Conservation (phyloP, 129 eudicot species). For the Arctium lappa region DNA sequence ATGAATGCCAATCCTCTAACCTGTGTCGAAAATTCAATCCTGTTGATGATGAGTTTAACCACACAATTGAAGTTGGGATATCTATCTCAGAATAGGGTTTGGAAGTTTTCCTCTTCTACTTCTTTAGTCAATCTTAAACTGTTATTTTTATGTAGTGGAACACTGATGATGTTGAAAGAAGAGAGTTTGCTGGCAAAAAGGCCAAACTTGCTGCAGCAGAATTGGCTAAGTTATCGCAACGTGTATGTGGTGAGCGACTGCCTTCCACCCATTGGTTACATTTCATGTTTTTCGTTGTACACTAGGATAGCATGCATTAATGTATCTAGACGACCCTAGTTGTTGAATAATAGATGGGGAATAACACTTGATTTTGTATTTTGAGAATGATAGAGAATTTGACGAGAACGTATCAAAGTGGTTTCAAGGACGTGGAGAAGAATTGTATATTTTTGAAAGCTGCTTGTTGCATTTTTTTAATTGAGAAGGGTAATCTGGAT, state of each 20-base stretch:
- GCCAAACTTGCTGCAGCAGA: conserved; percentile 99
- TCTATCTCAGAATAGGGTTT: background rate
- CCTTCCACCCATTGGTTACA: background rate
- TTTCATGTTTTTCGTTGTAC: conserved; percentile 11
- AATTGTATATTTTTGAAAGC: background rate
- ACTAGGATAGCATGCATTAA: conserved; percentile 8
- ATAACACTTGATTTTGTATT: background rate
- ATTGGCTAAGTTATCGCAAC: conserved; percentile 89
- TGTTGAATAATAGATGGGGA: background rate
- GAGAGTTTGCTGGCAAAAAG: conserved; percentile 94
- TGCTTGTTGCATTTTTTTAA: background rate
- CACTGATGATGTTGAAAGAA: conserved; percentile 69
- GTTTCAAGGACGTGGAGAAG: background rate
- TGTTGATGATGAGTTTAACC: conserved; percentile 2
- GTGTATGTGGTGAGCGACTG: conserved; percentile 77
- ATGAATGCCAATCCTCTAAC: background rate
- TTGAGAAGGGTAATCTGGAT: no score
- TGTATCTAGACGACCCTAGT: background rate
- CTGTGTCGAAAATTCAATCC: background rate
- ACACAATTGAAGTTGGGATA: conserved; percentile 10
- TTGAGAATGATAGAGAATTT: background rate
- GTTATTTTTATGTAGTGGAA: conserved; percentile 59
- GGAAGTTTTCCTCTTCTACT: background rate
- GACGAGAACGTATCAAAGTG: background rate
- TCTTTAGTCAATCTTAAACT: background rate